Evolutionary conservation across 345 rosid species (phyloP).

Genomic region (Eucalyptus virginea): DNA sequence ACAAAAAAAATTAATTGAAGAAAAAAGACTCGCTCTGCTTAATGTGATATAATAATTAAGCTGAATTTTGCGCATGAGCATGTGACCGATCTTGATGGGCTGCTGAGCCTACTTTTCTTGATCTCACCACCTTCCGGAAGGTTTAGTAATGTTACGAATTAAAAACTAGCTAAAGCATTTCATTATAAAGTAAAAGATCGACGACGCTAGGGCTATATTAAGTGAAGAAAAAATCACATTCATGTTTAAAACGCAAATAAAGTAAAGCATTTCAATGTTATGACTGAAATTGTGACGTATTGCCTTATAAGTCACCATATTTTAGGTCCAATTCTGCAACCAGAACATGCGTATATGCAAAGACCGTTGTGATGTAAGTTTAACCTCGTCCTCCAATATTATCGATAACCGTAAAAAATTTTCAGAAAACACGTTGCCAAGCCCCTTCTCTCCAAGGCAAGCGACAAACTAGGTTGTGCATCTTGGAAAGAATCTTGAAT

Average conservation of each 20-base stretch:
- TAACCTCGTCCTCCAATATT: neutral
- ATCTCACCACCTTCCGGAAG: neutral
- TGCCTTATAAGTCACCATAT: neutral
- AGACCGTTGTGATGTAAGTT: neutral
- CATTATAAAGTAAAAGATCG: accelerated
- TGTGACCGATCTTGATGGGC: neutral
- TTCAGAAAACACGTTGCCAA: neutral
- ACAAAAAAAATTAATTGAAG: neutral
- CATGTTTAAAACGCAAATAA: neutral
- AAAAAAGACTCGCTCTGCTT: neutral
- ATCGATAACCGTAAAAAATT: neutral
- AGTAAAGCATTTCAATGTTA: neutral
- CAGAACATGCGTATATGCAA: neutral
- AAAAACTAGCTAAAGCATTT: neutral
- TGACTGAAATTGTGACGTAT: neutral
- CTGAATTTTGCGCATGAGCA: neutral
- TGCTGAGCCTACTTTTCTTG: neutral
- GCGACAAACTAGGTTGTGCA: neutral
- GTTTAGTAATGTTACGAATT: neutral
- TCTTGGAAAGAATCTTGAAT: neutral
- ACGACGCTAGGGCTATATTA: neutral
- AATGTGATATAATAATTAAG: neutral
- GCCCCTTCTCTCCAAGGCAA: neutral
- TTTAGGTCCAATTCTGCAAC: neutral
- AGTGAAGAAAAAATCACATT: neutral